Percentiles rank a stretch among this genome's conserved stretches.
phyloP scores from a whole-genome alignment of 108 stramenopile genomes.

The Cyclotella baltica region DNA sequence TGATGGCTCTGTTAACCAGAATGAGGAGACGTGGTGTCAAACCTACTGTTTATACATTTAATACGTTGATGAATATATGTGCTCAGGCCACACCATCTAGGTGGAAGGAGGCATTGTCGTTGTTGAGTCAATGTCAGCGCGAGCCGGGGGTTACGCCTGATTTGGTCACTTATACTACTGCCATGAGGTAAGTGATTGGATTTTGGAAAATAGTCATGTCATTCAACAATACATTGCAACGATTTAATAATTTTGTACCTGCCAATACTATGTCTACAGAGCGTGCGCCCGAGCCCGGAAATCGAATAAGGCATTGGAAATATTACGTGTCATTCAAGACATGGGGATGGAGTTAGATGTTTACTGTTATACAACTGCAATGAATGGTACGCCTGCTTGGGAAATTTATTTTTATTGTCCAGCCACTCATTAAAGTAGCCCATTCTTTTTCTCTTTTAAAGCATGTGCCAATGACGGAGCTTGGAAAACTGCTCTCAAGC shows the following conservation, averaged over 20 bases:
- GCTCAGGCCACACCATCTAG: constrained; percentile 54
- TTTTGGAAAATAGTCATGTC: too few relatives aligned
- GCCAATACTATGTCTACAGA: constrained; percentile 19
- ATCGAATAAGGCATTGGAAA: constrained; percentile 62
- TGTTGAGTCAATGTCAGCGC: constrained; percentile 72
- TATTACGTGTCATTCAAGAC: constrained; percentile 69
- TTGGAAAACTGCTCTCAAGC: constrained; percentile 68
- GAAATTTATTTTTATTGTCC: not conserved
- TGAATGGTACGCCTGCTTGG: constrained; percentile 55
- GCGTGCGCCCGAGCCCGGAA: constrained; percentile 75
- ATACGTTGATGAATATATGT: constrained; percentile 69
- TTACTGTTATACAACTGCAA: constrained; percentile 83
- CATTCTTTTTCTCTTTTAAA: constrained; percentile 16
- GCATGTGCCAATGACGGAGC: constrained; percentile 72
- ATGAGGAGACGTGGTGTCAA: constrained; percentile 61
- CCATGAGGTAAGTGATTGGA: constrained; percentile 53
- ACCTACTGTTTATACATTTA: constrained; percentile 71
- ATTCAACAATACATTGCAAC: too few relatives aligned
- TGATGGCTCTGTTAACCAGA: constrained; percentile 55
- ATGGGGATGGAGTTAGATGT: constrained; percentile 66
- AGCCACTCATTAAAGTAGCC: not conserved
- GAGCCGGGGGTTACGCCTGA: constrained; percentile 75
- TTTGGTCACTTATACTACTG: constrained; percentile 82
- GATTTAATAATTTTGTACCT: too few relatives aligned
- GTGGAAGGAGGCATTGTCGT: constrained; percentile 70